phyloP scores from a whole-genome alignment of 23 red algal genomes.

The Gracilariopsis chorda region DNA sequence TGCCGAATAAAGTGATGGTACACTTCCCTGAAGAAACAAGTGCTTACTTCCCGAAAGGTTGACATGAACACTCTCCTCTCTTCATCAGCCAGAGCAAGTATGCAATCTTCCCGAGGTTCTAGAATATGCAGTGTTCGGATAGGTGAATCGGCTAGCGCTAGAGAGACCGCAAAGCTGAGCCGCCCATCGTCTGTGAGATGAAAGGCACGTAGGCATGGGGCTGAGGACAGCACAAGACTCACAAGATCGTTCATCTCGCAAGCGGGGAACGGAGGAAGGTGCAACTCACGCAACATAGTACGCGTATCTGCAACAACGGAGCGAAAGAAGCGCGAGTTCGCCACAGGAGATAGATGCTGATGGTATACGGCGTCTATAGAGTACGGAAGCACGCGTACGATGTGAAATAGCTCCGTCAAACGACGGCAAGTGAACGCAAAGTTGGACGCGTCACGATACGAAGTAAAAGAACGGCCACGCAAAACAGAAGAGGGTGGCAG shows the following conservation, averaged over 20 bases:
- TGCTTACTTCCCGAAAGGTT: background rate
- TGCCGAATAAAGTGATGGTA: background rate
- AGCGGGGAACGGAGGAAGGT: background rate
- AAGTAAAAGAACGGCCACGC: background rate
- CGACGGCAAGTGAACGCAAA: conserved; percentile 17
- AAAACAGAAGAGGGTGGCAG: background rate
- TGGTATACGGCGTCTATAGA: background rate
- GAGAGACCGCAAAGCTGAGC: background rate
- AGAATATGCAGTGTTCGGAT: background rate
- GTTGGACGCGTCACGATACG: background rate
- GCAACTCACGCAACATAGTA: background rate
- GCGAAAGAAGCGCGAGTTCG: background rate
- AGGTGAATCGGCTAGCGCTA: background rate
- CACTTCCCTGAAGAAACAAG: background rate
- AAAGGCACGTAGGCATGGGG: background rate
- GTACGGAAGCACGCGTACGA: background rate
- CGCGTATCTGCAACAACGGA: background rate
- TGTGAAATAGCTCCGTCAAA: background rate
- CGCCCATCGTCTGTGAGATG: conserved; percentile 7
- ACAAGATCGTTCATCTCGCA: background rate
- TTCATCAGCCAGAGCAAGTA: background rate
- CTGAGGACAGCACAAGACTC: background rate
- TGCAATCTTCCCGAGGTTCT: background rate
- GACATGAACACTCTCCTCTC: background rate
- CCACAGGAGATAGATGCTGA: background rate